Base-by-base conservation (phyloP, 169 alveolate species). In the Cryptosporidium meleagridis region DNA sequence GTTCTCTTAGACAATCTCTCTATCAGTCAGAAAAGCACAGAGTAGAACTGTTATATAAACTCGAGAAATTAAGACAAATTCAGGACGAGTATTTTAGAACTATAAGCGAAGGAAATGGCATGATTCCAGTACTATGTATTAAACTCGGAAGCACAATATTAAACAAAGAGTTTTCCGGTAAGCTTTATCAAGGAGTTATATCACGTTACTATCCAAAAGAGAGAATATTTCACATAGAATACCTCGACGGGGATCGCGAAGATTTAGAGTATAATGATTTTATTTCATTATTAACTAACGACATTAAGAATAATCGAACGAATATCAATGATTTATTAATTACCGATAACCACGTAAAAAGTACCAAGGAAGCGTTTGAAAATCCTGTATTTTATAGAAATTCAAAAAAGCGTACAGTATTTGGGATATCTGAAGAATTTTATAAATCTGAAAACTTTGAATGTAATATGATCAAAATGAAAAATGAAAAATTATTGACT, bases 11-110 rank as follows among this genome's bases (percentile, higher is more conserved):
- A 18, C 51, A 45, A 23, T 80, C 89, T 8, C 75, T 80, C 0
- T 80, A 80, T 45, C 89, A 80, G 26, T 80, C 89, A 31, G 89
- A 80, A 44, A 80, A 41, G 44, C 89, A 62, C 18, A 59, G 89
- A 41, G 23, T 65, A 16, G 89, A 65, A 4, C 45, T 80, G n/a
- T 26, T 80, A 48, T 51, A 31, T 44, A 80, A 80, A n/a, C 41
- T 80, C 14, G 89, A 80, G 26, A 41, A 59, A 29, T 58, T 80
- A 39, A 80, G 89, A 44, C 23, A 70, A 33, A 58, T 80, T 44
- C 89, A 80, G 31, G 89, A 80, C n/a, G 68, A 62, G 26, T 80
- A 80, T 65, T 80, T 80, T 29, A 62, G 37, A 35, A 62, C 80
- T 16, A 80, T 80, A 16, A 80, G 69, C 29, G 89, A 59, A 41